A percentile compares a stretch with the other conserved stretches of the same genome.
These are phyloP conservation scores for Nicotiana undulata DNA, from an alignment of 257 asterid genomes.

Conservation along the genomic window DNA sequence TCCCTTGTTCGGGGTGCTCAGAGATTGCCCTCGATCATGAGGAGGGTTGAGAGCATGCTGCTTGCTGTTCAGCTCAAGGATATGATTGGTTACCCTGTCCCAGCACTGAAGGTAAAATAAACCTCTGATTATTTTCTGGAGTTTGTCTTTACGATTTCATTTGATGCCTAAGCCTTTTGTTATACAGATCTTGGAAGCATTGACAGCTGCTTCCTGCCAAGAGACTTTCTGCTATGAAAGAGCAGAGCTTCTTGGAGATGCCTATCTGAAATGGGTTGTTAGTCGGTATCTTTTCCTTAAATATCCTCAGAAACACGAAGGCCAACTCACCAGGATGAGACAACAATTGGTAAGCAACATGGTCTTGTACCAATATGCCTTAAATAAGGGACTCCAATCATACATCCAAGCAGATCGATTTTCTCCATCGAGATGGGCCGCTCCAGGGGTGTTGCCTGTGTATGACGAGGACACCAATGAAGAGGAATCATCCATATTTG, in stretches of 20 bases:
- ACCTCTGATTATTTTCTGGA: background rate
- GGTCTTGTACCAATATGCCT: constrained; percentile 73
- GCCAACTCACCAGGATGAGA: constrained; percentile 95
- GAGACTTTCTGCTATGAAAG: constrained; percentile 95
- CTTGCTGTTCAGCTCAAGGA: constrained; percentile 91
- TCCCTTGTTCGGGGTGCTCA: constrained; percentile 93
- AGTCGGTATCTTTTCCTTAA: constrained; percentile 85
- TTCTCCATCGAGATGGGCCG: constrained; percentile 99
- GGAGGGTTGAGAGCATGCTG: constrained; percentile 90
- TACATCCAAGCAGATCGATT: constrained; percentile 98
- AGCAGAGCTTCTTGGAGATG: constrained; percentile 96
- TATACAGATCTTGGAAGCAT: constrained; percentile 84
- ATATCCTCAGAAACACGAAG: constrained; percentile 96
- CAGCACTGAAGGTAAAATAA: constrained; percentile 58
- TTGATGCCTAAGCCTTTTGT: constrained; percentile 17
- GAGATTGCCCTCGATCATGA: constrained; percentile 93
- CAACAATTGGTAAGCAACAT: constrained; percentile 96
- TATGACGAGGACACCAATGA: constrained; percentile 86
- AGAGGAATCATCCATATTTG: constrained; percentile 44
- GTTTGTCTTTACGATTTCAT: background rate
- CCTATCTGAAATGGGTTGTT: constrained; percentile 97
- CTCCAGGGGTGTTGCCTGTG: constrained; percentile 96
- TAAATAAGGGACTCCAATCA: constrained; percentile 79
- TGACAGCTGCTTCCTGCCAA: constrained; percentile 96
- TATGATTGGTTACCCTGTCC: constrained; percentile 64